Evolutionary conservation across 2,329 filamentous ascomycete species (phyloP).

Genomic region (Fusarium continuum): DNA sequence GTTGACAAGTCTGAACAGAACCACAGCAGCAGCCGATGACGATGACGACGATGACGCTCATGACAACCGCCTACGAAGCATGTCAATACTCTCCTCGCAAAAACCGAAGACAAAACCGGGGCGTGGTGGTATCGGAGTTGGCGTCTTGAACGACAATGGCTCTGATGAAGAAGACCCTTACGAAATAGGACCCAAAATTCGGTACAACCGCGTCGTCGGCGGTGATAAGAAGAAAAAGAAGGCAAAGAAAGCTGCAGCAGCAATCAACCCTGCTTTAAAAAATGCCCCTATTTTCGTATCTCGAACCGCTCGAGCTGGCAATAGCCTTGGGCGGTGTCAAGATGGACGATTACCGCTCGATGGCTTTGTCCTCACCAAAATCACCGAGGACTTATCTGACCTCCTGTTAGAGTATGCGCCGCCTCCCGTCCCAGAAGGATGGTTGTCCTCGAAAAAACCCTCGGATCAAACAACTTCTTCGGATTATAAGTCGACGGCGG

Average conservation of each 20-base stretch:
- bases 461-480: slow-evolving; percentile 6
- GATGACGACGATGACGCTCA: slow-evolving; percentile 57
- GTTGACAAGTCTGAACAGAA: slow-evolving; percentile 52
- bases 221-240: slow-evolving; percentile 85
- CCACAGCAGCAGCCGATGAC: slow-evolving; percentile 38
- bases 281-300: slow-evolving; percentile 80
- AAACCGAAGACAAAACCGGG: slow-evolving; percentile 62
- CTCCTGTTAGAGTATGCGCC: slow-evolving; percentile 62
- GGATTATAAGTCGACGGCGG: slow-evolving; percentile 72
- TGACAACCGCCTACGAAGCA: not conserved
- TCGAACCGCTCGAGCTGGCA: slow-evolving; percentile 54
- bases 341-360: slow-evolving; percentile 83
- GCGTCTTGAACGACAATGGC: slow-evolving; percentile 89
- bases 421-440: slow-evolving; percentile 75
- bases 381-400: slow-evolving; percentile 51
- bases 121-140: slow-evolving; percentile 82
- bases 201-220: slow-evolving; percentile 83
- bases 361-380: slow-evolving; percentile 78
- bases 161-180: slow-evolving; percentile 97
- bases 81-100: slow-evolving; percentile 34
- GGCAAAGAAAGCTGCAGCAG: slow-evolving; percentile 57
- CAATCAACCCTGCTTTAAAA: slow-evolving; percentile 70
- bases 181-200: slow-evolving; percentile 88
- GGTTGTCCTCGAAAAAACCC: slow-evolving; percentile 69
- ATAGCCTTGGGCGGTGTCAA: slow-evolving; percentile 70